Evolutionary conservation across 768 basidiomycete genomes (phyloP), one percentile per base, ranked within the genome.

Genomic region (Russula dissimulans): DNA sequence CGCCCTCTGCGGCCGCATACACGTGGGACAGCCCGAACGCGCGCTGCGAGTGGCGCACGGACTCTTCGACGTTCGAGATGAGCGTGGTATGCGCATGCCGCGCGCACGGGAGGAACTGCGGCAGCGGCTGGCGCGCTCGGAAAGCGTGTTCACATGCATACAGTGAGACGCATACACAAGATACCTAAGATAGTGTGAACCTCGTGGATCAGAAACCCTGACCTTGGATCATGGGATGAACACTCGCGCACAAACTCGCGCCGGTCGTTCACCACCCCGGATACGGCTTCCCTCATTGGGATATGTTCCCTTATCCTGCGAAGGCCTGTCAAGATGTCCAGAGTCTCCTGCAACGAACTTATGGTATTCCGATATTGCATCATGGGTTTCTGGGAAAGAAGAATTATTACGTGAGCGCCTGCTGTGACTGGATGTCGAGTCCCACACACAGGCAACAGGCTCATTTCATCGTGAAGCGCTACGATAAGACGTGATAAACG

Each of bases 61-160:
- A 71, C 11, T 71, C 67, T 34, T 74, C 71, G 26, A 79, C 69
- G 39, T 70, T 68, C 5, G 57, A 62, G 53, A 73, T 71, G 3
- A 81, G 71, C 10, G 58, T 66, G 10, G 65, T 61, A n/a, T 76
- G 66, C 29, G 79, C 78, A 61, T 74, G 70, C 9, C 75, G 69
- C 6, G 75, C 68, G 4, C 77, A 80, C 3, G 79, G 80, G 8
- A 81, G 71, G 60, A 79, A 80, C 57, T 80, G 79, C 0, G 79
- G 79, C 17, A 81, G 70, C 12, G 77, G 75, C 58, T 78, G 77
- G 32, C 76, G 73, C 5, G 74, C 74, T 4, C 73, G 68, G 67
- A 80, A 80, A 3, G 76, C 78, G 36, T 79, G 75, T 61, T 80
- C 78, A 59, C 75, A 75, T 3, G 77, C 78, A 58, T 78, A 81